Conservation (phyloP, 2,329 filamentous ascomycete genomes). For the Ambrosiella cleistominuta region DNA sequence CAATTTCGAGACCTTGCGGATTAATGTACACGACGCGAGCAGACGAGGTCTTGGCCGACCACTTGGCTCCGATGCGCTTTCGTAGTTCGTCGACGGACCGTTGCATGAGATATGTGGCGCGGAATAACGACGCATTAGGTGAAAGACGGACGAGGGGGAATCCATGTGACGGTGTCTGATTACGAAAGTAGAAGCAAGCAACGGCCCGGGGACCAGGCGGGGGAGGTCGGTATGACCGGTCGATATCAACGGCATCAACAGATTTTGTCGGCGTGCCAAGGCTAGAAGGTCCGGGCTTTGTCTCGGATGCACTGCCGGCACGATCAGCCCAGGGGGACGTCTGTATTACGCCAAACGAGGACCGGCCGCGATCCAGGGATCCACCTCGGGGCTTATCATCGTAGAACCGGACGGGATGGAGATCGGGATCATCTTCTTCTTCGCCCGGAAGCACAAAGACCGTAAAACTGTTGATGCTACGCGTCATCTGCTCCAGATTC, state of each 20-base stretch:
- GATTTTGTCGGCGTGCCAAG: constrained; percentile 32
- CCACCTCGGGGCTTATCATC: background rate
- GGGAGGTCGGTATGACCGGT: constrained; percentile 66
- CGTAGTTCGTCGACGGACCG: constrained; percentile 61
- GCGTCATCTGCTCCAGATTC: constrained; percentile 74
- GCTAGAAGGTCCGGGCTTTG: constrained; percentile 20
- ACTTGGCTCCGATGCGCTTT: constrained; percentile 57
- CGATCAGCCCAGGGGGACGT: constrained; percentile 33
- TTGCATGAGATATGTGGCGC: constrained; percentile 69
- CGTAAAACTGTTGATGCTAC: constrained; percentile 62
- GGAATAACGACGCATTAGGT: constrained; percentile 39
- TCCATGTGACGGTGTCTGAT: constrained; percentile 21
- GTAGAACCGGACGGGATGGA: constrained; percentile 46
- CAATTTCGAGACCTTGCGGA: constrained; percentile 58
- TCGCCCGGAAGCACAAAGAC: constrained; percentile 62
- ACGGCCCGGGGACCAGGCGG: constrained; percentile 55
- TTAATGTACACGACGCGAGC: constrained; percentile 55
- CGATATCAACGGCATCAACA: constrained; percentile 77
- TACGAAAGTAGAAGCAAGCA: constrained; percentile 67
- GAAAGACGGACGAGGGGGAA: constrained; percentile 18
- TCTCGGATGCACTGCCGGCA: constrained; percentile 25
- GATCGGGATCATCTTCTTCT: constrained; percentile 62
- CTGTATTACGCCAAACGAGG: background rate
- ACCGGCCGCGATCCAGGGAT: background rate
- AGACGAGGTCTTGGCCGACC: constrained; percentile 58